Conservation (phyloP, 768 basidiomycete genomes). For the Mycena vulgaris region DNA sequence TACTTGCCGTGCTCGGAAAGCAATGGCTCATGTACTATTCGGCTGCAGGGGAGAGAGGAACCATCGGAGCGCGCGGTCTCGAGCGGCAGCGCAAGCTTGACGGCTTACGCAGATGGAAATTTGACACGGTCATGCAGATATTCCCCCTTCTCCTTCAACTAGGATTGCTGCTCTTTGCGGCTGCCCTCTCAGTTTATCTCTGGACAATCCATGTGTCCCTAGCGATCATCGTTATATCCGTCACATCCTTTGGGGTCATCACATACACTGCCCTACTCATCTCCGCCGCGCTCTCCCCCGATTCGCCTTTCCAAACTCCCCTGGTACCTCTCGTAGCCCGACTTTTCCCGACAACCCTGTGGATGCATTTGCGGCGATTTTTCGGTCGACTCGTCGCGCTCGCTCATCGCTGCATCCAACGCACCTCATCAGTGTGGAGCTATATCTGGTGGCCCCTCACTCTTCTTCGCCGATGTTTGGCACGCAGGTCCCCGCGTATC, state of each 20-base stretch:
- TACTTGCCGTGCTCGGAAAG: too few species aligned
- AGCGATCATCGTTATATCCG: neutral
- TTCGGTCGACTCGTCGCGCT: too few species aligned
- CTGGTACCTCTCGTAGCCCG: conserved; percentile 4
- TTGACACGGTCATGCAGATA: too few species aligned
- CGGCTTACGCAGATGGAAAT: conserved; percentile 9
- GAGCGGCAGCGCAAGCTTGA: conserved; percentile 11
- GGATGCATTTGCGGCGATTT: neutral
- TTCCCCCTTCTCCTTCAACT: conserved; percentile 16
- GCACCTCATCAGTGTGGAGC: too few species aligned
- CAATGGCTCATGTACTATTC: too few species aligned
- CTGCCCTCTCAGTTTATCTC: conserved; percentile 1
- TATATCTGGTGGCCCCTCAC: too few species aligned
- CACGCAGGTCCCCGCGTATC: too few species aligned
- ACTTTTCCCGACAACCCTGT: neutral
- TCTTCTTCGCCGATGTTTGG: too few species aligned
- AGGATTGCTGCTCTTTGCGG: conserved; percentile 3
- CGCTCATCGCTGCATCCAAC: too few species aligned
- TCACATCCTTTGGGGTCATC: neutral
- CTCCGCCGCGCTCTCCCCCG: neutral
- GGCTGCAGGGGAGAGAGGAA: too few species aligned
- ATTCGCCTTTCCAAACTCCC: too few species aligned
- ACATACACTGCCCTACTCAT: neutral
- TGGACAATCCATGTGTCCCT: conserved; percentile 1
- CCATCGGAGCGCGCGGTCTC: conserved; percentile 1